A percentile compares a stretch with the other conserved stretches of the same genome.
phyloP scores from a whole-genome alignment of 495 filamentous ascomycete species.

The Aspergillus nidulans region DNA sequence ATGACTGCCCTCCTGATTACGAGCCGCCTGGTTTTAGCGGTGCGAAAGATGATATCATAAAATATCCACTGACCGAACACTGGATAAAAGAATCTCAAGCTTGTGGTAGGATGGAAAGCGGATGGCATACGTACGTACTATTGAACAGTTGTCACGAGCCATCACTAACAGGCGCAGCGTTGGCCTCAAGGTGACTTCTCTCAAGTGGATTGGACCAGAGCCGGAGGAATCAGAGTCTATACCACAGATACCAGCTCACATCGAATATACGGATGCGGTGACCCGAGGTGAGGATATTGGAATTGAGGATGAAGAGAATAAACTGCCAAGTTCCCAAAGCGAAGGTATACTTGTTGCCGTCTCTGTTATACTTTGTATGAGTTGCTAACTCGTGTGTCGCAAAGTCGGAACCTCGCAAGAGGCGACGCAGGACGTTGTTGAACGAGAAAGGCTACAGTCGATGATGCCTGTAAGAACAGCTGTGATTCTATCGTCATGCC shows the following conservation, averaged over 20 bases:
- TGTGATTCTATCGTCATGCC: background rate
- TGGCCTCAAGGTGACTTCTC: slow-evolving; percentile 31
- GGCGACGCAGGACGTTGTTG: slow-evolving; percentile 20
- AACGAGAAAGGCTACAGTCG: slow-evolving; percentile 19
- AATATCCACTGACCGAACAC: slow-evolving; percentile 30
- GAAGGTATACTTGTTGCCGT: background rate
- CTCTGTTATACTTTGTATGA: background rate
- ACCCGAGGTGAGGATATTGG: slow-evolving; percentile 21
- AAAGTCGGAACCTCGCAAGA: slow-evolving; percentile 8
- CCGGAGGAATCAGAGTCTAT: slow-evolving; percentile 18
- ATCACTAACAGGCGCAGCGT: slow-evolving; percentile 19
- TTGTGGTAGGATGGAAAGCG: slow-evolving; percentile 30
- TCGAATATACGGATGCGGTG: slow-evolving; percentile 25
- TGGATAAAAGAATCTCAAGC: slow-evolving; percentile 31
- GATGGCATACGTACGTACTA: slow-evolving; percentile 31
- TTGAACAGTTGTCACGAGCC: background rate
- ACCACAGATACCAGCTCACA: slow-evolving; percentile 21
- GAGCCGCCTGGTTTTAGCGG: slow-evolving; percentile 37
- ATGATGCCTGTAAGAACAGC: slow-evolving; percentile 23
- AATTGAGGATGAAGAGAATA: slow-evolving; percentile 11
- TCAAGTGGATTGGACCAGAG: slow-evolving; percentile 26
- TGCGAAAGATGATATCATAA: slow-evolving; percentile 25
- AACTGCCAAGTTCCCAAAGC: background rate
- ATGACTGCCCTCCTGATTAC: slow-evolving; percentile 34
- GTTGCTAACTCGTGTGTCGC: background rate